Base-by-base conservation (phyloP, 2,329 filamentous ascomycete species). In the Pseudocercospora eumusae region DNA sequence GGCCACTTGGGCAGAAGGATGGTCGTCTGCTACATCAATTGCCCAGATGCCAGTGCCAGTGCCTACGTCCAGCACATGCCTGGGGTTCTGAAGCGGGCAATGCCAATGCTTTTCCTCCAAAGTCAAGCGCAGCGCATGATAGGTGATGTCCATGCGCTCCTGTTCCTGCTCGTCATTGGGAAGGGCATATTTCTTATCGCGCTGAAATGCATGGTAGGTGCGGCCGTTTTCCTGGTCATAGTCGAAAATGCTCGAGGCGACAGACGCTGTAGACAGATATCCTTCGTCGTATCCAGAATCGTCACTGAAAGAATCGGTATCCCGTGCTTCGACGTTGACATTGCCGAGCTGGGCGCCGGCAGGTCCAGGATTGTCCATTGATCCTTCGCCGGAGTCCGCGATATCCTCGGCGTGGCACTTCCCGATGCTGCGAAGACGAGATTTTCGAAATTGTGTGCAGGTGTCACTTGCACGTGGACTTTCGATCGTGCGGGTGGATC, bases 61-160 rank as follows among this genome's bases (percentile, higher is more conserved):
- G 10, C 80, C 81, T n/a, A 82, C 69, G 66, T 83, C 81, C 13
- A 83, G 74, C 9, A 82, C 76, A 31, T 75, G 74, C 20, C 74
- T 71, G 1, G 76, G 75, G 11, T 72, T 67, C 2, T 69, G 67
- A 1, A 67, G 56, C 11, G 66, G 66, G 31, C 63, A 59, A 63
- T 63, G 60, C 61, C 59, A 68, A 31, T 65, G 66, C 53, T 61
- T 57, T 28, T 66, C 66, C n/a, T 45, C 80, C 15, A 68, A 44
- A 3, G 62, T 64, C 27, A 68, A 57, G 5, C 66, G 64, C 10
- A 66, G 57, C 36, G 61, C 61, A 56, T 68, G 66, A 49, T 72
- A 70, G 25, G 67, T 66, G 36, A 72, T 70, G 57, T 72, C 70
- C 60, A 69, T 65, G 27, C 70, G 65, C 56, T 71, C 69, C 58